Evolutionary conservation across 2,329 filamentous ascomycete species (phyloP).

Genomic region (Cercospora sojina): DNA sequence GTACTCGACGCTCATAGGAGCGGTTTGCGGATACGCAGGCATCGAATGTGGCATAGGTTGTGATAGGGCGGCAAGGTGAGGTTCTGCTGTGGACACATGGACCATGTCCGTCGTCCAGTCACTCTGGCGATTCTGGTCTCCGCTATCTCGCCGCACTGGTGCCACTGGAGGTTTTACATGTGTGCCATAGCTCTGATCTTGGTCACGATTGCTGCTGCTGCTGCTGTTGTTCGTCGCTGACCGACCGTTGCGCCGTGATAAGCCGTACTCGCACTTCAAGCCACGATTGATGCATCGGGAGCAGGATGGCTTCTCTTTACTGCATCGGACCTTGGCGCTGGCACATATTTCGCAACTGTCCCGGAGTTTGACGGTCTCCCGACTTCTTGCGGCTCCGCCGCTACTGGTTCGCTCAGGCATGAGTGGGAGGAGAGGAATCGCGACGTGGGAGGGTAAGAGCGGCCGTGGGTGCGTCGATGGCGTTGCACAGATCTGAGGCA

Average conservation of each 20-base stretch:
- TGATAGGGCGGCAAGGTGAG: background rate
- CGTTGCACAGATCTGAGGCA: background rate
- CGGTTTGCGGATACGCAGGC: background rate
- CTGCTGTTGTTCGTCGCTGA: background rate
- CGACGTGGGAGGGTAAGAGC: background rate
- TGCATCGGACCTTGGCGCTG: constrained; percentile 9
- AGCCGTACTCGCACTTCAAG: constrained; percentile 4
- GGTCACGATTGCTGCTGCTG: background rate
- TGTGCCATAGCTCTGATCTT: background rate
- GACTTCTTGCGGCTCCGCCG: background rate
- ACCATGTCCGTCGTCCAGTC: constrained; percentile 1
- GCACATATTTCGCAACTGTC: constrained; percentile 12
- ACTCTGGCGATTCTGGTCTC: background rate
- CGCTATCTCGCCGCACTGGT: constrained; percentile 5
- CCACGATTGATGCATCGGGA: constrained; percentile 6
- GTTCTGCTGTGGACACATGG: background rate
- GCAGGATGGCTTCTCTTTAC: constrained; percentile 12
- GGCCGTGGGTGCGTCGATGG: background rate
- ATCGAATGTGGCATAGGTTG: background rate
- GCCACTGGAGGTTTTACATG: background rate
- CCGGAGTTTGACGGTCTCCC: constrained; percentile 7
- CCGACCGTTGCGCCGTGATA: constrained; percentile 3
- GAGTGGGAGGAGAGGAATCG: background rate
- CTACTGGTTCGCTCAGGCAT: constrained; percentile 2
- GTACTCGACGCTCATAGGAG: background rate